Evolutionary conservation across 345 rosid species (phyloP).

Genomic region (Eucalyptus coolabah): DNA sequence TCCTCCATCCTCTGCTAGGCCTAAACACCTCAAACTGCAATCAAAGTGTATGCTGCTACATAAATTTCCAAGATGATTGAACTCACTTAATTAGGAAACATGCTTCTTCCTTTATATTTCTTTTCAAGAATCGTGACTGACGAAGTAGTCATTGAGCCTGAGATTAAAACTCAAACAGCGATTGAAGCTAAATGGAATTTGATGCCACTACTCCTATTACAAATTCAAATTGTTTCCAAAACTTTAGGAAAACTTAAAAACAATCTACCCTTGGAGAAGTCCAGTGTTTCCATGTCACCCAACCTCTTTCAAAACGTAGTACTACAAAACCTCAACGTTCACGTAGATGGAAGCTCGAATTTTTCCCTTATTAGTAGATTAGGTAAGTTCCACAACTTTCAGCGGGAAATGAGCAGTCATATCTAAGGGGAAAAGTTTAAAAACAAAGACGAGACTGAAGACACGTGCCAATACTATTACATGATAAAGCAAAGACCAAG

Average conservation of each 20-base stretch:
- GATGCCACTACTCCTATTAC: neutral
- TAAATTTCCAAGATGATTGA: neutral
- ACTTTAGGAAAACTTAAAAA: neutral
- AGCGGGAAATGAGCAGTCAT: neutral
- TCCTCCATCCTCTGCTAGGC: neutral
- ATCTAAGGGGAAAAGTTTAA: neutral
- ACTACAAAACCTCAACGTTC: neutral
- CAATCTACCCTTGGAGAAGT: neutral
- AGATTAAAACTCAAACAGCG: neutral
- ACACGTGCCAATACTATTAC: neutral
- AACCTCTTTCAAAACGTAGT: neutral
- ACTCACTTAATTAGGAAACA: neutral
- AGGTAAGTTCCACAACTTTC: neutral
- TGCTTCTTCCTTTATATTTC: neutral
- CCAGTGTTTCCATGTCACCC: neutral
- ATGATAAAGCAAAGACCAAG: neutral
- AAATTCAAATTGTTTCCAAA: neutral
- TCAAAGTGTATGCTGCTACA: neutral
- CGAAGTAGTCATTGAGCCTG: neutral
- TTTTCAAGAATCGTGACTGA: neutral
- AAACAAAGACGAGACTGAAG: neutral
- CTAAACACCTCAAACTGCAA: neutral
- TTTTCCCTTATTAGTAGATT: neutral
- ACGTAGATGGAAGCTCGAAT: neutral
- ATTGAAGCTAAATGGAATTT: neutral